Evolutionary conservation across 2,329 filamentous ascomycete species (phyloP), one percentile per base, ranked within the genome.

Genomic region (Curvularia sp.): DNA sequence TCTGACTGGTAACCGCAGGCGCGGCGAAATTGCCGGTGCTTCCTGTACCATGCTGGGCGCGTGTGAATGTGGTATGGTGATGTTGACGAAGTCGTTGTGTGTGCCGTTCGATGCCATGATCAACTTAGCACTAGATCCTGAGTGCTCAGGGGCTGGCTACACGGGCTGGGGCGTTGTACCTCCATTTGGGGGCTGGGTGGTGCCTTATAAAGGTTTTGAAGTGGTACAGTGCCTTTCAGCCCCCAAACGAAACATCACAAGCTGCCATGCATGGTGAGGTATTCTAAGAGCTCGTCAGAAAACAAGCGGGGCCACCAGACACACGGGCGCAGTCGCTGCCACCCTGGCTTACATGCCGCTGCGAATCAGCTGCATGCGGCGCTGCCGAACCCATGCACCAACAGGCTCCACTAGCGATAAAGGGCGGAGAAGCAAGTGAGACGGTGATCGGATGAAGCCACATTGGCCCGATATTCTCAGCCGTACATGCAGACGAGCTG

Each of bases 71-170:
- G 73, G 70, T 60, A 65, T 68, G 54, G 72, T 74, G 64, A 75
- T 71, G 65, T 75, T 74, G 61, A 76, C 67, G 52, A 77, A 68
- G 57, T 77, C 75, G 65, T 72, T 57, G 55, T 73, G 72, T 58
- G 75, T 75, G 31, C 68, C 66, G 56, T 72, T 72, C 26, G 75
- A 76, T 56, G 71, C 73, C 75, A 77, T 77, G 51, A 57, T 74
- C 62, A 75, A 50, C 66, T 51, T 49, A 57, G 44, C 58, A 57
- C 60, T 55, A 56, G 43, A 48, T 58, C 52, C 56, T 58, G 43
- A 56, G 47, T 13, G 57, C 56, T 64, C 60, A 65, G 65, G 65
- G 67, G 58, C 56, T 53, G 60, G 53, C 54, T 50, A 49, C 51
- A 60, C 43, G 58, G 55, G 35, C 33, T 61, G 57, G 58, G 49